Evolutionary conservation across 148 eudicot species (phyloP).

Genomic region (Rhododendron ferrugineum): DNA sequence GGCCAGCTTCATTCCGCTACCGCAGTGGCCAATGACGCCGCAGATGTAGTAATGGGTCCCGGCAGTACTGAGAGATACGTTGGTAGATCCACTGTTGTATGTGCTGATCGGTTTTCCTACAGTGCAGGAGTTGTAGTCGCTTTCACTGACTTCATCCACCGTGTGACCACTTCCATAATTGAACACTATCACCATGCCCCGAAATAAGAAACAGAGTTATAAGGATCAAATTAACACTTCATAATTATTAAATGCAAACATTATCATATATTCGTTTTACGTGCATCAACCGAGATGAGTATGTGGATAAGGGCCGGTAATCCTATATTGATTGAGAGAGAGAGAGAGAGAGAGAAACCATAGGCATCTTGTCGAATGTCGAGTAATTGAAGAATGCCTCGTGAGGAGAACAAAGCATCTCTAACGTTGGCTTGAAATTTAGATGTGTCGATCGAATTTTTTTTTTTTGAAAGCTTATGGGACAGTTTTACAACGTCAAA

Average conservation of each 20-base stretch:
- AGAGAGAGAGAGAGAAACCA: not conserved
- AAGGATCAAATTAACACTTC: not conserved
- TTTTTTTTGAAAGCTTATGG: not conserved
- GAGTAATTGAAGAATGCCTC: not conserved
- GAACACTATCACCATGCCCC: slow-evolving; percentile 37
- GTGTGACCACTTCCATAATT: slow-evolving; percentile 69
- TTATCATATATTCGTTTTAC: too few relatives aligned
- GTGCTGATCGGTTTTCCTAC: slow-evolving; percentile 47
- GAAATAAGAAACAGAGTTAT: not conserved
- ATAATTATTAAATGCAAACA: not conserved
- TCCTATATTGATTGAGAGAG: not conserved
- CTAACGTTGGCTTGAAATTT: not conserved
- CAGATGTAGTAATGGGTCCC: slow-evolving; percentile 79
- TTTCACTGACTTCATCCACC: slow-evolving; percentile 59
- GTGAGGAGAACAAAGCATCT: not conserved
- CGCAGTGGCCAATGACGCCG: slow-evolving; percentile 63
- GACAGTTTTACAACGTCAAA: not conserved
- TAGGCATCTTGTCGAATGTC: not conserved
- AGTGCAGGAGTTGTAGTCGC: slow-evolving; percentile 64
- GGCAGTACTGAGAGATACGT: slow-evolving; percentile 55
- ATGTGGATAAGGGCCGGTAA: not conserved
- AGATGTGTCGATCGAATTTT: not conserved
- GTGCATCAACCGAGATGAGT: not conserved
- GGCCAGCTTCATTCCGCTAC: slow-evolving; percentile 73
- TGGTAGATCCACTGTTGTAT: slow-evolving; percentile 61